phyloP scores from a whole-genome alignment of 1,284 basidiomycete genomes.

The Farysia itapuensis region DNA sequence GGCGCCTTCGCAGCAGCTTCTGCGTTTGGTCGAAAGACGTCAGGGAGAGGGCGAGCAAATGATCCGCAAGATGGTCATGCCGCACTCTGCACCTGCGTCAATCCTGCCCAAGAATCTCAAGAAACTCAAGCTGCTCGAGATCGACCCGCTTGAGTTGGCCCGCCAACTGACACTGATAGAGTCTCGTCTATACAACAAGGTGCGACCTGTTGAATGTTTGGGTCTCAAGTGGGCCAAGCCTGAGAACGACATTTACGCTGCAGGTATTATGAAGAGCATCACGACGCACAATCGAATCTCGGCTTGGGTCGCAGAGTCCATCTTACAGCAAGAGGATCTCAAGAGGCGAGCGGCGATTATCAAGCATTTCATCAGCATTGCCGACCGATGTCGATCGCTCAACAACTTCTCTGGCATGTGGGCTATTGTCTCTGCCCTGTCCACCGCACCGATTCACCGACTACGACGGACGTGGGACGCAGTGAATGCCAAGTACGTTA shows the following conservation, averaged over 20 bases:
- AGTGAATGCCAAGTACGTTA: constrained; percentile 68
- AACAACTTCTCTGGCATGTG: constrained; percentile 97
- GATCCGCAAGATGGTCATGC: constrained; percentile 54
- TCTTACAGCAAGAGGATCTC: constrained; percentile 82
- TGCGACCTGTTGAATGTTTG: constrained; percentile 88
- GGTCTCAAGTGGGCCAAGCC: constrained; percentile 62
- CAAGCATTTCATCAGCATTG: constrained; percentile 89
- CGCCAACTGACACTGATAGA: constrained; percentile 94
- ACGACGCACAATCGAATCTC: constrained; percentile 84
- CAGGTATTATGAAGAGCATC: constrained; percentile 83
- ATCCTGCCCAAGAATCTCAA: constrained; percentile 74
- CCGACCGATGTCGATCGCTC: constrained; percentile 83
- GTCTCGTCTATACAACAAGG: constrained; percentile 80
- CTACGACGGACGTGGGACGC: constrained; percentile 94
- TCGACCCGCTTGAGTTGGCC: constrained; percentile 87
- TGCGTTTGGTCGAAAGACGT: constrained; percentile 58
- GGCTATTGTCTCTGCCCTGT: constrained; percentile 90
- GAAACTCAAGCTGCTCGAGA: constrained; percentile 80
- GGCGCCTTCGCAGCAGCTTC: constrained; percentile 53
- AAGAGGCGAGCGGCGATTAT: constrained; percentile 77
- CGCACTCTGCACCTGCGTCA: constrained; percentile 63
- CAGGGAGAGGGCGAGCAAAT: constrained; percentile 46
- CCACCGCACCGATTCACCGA: constrained; percentile 88
- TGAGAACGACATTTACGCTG: constrained; percentile 61
- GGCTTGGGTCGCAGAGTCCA: constrained; percentile 89